Evolutionary conservation across 495 filamentous ascomycete species (phyloP).

Genomic region (Talaromyces wortmannii): DNA sequence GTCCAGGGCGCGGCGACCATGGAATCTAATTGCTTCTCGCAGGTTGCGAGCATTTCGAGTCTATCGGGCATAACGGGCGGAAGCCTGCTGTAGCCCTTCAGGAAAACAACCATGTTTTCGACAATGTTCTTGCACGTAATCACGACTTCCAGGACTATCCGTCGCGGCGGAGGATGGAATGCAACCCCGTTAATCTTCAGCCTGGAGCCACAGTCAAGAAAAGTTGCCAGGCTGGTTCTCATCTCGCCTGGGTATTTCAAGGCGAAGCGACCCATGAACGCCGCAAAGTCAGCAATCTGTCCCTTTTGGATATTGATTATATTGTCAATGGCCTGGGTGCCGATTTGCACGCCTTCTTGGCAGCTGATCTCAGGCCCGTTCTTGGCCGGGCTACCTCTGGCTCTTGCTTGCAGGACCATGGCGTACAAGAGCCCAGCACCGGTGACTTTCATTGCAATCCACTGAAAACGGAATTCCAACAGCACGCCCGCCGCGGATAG

Average conservation of each 20-base stretch:
- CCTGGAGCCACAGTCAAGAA: not conserved
- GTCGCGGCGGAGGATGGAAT: constrained; percentile 2
- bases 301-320: constrained; percentile 9
- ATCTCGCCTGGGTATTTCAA: not conserved
- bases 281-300: not conserved
- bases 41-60: not conserved
- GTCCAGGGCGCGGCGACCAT: not conserved
- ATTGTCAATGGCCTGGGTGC: not conserved
- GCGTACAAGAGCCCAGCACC: not conserved
- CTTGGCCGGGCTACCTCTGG: not conserved
- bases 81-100: not conserved
- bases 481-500: not conserved
- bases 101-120: constrained; percentile 7
- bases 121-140: constrained; percentile 30
- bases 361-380: not conserved
- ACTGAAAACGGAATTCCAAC: not conserved
- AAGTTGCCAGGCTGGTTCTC: not conserved
- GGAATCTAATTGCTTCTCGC: not conserved
- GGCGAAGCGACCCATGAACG: not conserved
- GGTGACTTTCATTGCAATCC: not conserved
- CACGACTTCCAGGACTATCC: constrained; percentile 12
- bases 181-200: constrained; percentile 7
- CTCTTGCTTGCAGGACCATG: not conserved
- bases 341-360: not conserved
- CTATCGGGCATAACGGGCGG: not conserved